Conservation (phyloP, 306 rosid species). For the Gillenia trifoliata region DNA sequence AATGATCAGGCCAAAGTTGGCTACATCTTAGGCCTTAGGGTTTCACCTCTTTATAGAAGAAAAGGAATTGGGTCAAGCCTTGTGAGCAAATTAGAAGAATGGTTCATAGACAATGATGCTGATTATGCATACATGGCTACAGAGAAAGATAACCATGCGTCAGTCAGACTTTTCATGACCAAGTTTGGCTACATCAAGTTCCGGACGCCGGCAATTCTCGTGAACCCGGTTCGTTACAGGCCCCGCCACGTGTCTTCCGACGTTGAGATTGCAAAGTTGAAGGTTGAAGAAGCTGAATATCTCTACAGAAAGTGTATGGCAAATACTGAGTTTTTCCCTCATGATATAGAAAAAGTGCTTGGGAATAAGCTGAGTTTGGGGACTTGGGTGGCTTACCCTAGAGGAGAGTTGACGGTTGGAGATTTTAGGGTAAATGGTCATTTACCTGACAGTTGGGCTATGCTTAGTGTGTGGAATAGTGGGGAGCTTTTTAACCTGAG, state of each 20-base stretch:
- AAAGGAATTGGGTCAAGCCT: slow-evolving; percentile 67
- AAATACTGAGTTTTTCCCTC: slow-evolving; percentile 67
- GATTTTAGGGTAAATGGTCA: slow-evolving; percentile 1
- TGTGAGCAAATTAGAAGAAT: slow-evolving; percentile 57
- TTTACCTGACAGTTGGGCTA: slow-evolving; percentile 63
- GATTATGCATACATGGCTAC: slow-evolving; percentile 85
- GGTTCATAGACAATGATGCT: slow-evolving; percentile 67
- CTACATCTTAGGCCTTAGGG: slow-evolving; percentile 75
- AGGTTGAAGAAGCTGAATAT: slow-evolving; percentile 66
- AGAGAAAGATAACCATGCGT: slow-evolving; percentile 72
- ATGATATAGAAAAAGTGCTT: slow-evolving; percentile 59
- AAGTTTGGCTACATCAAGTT: slow-evolving; percentile 58
- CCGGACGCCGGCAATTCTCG: slow-evolving; percentile 65
- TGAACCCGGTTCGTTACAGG: slow-evolving; percentile 61
- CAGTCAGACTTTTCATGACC: slow-evolving; percentile 55
- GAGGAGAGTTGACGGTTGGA: slow-evolving; percentile 20
- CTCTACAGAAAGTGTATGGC: slow-evolving; percentile 67
- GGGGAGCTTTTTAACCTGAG: slow-evolving; percentile 66
- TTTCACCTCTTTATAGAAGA: slow-evolving; percentile 52
- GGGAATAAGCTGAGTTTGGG: slow-evolving; percentile 73
- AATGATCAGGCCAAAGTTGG: slow-evolving; percentile 61
- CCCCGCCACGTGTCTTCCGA: slow-evolving; percentile 34
- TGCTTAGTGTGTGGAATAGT: slow-evolving; percentile 89
- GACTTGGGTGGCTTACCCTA: slow-evolving; percentile 78
- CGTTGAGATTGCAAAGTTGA: slow-evolving; percentile 49